These are phyloP conservation scores for Aristolochia fimbriata DNA, from an alignment of 164 flowering plant species.

Conservation along the genomic window DNA sequence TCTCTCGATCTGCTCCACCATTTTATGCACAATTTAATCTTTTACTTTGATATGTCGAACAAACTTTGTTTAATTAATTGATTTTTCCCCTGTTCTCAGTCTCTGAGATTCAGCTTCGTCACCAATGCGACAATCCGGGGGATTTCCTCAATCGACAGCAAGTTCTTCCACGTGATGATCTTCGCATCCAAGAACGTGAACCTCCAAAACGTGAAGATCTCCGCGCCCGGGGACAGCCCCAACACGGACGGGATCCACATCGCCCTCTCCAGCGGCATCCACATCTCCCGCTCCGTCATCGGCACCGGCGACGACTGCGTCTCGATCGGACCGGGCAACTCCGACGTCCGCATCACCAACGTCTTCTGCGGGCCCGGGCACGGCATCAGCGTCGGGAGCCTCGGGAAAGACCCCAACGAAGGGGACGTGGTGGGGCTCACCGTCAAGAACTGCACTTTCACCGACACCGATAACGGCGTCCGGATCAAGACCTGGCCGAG, in stretches of 20 bases:
- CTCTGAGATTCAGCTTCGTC: conserved; percentile 12
- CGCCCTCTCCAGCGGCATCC: not conserved
- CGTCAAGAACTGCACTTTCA: conserved; percentile 29
- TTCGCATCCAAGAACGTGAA: not conserved
- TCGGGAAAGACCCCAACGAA: conserved; percentile 24
- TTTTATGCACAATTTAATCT: too few relatives aligned
- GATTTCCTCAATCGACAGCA: not conserved
- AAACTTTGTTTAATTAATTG: too few relatives aligned
- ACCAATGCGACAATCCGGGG: not conserved
- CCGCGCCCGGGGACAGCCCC: conserved; percentile 2
- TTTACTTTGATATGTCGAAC: too few relatives aligned
- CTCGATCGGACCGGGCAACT: conserved; percentile 2
- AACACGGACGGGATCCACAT: conserved; percentile 7
- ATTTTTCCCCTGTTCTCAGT: conserved; percentile 5
- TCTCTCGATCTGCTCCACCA: too few relatives aligned
- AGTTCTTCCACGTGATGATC: conserved; percentile 2
- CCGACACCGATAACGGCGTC: conserved; percentile 41
- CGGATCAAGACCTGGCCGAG: conserved; percentile 64
- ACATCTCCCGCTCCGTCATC: not conserved
- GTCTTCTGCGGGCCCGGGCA: conserved; percentile 4
- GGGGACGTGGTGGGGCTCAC: conserved; percentile 18
- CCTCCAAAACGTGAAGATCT: not conserved
- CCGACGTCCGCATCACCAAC: not conserved
- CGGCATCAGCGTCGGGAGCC: conserved; percentile 22
- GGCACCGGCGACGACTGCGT: conserved; percentile 3